Base-by-base conservation (phyloP, 2,329 filamentous ascomycete species). In the Ophiostoma populinum region DNA sequence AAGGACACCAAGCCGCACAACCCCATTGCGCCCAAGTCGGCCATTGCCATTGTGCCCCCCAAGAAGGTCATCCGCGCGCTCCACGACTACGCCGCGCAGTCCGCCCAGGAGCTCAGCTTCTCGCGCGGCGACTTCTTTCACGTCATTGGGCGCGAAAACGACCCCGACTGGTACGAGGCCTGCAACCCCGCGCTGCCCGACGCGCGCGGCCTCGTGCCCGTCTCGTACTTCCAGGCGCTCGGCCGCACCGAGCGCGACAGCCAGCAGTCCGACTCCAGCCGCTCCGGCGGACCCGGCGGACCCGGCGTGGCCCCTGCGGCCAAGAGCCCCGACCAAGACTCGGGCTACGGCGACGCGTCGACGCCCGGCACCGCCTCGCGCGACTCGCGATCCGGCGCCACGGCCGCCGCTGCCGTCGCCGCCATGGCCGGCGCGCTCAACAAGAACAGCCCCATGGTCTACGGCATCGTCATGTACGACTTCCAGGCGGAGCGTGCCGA, bases 1-100 rank as follows among this genome's bases (percentile, higher is more conserved):
- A 92, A 85, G 65, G 74, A 70, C 42, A 72, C 76, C 53, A 71
- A 73, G 44, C 67, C 73, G 45, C 78, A 81, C 51, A 67, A 81
- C 46, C 77, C 79, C 38, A 80, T 92, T 46, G 74, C 77, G 12
- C 77, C 80, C 43, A 93, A 93, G 56, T 79, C 85, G 37, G 80
- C 82, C 26, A 71, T 87, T 45, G 83, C 85, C 35, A 92, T 93
- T 51, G 71, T 90, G 18, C 83, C 86, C 35, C 86, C 86, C 2
- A 93, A 92, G 59, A 93, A 92, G 75, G 86, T 98, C 41, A 98
- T 98, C 56, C 85, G 87, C 63, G 90, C 90, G 20, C 76, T 94
- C 40, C 93, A 92, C 66, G 82, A 92, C 56, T 92, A 92, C 59
- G 70, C 78, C 50, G 80, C 85, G 40, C 70, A 78, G 49, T 72